Evolutionary conservation across 805 yeast species (phyloP).

Genomic region (Candida stauntonica): DNA sequence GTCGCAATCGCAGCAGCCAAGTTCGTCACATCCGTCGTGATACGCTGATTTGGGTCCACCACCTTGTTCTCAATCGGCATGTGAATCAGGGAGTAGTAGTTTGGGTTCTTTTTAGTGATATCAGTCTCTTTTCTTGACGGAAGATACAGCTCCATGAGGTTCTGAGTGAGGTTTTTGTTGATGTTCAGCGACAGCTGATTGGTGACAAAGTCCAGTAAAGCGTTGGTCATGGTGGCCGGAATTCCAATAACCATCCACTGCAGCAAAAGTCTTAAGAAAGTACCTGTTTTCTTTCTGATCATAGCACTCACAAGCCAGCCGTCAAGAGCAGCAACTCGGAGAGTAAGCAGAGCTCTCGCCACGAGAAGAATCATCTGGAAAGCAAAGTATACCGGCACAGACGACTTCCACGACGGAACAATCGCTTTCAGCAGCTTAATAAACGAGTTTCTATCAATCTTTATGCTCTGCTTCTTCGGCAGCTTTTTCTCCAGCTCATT

Average conservation of each 20-base stretch:
- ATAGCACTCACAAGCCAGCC: conserved; percentile 81
- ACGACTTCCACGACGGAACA: conserved; percentile 23
- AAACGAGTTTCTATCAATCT: conserved; percentile 15
- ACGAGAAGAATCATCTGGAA: conserved; percentile 44
- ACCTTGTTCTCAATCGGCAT: conserved; percentile 43
- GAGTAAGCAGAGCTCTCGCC: conserved; percentile 65
- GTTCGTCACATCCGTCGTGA: conserved; percentile 75
- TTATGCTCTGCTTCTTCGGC: conserved; percentile 1
- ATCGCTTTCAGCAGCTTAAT: conserved; percentile 15
- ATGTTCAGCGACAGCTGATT: conserved; percentile 53
- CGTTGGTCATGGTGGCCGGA: conserved; percentile 80
- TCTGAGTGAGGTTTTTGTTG: conserved; percentile 59
- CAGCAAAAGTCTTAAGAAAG: conserved; percentile 56
- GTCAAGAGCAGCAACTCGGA: conserved; percentile 81
- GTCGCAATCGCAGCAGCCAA: conserved; percentile 67
- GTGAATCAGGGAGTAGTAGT: conserved; percentile 69
- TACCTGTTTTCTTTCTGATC: conserved; percentile 62
- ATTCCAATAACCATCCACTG: conserved; percentile 83
- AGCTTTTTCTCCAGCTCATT: background rate
- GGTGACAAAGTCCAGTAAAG: conserved; percentile 60
- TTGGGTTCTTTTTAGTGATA: conserved; percentile 45
- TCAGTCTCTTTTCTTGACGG: conserved; percentile 43
- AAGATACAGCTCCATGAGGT: conserved; percentile 64
- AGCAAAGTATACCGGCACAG: conserved; percentile 22
- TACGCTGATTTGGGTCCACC: conserved; percentile 76